Percentiles rank a stretch among this genome's conserved stretches.
Conservation (phyloP, 768 basidiomycete genomes). For the Lentinula raphanica region DNA sequence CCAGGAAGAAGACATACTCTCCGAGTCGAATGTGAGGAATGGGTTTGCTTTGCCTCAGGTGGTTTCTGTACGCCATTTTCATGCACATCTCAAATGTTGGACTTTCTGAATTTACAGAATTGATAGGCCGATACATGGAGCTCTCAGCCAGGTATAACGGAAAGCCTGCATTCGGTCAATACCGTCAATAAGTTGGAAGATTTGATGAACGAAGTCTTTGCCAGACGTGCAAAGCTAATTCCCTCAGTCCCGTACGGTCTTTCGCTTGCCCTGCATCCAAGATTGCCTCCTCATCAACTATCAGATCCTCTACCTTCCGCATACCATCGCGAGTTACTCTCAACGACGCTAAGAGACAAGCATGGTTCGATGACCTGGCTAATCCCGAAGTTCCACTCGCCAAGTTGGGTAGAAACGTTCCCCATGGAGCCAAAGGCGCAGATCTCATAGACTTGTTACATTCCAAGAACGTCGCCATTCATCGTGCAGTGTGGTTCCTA, state of each 20-base stretch:
- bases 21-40: constrained; percentile 57
- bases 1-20: constrained; percentile 72
- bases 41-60: constrained; percentile 52
- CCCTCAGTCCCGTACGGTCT: constrained; percentile 59
- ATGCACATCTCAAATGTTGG: neutral
- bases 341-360: constrained; percentile 71
- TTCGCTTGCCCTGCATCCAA: neutral
- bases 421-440: constrained; percentile 81
- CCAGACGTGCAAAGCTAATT: constrained; percentile 50
- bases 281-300: neutral
- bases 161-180: constrained; percentile 43
- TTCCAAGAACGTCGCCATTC: constrained; percentile 67
- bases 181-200: constrained; percentile 60
- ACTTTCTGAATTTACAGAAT: neutral
- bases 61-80: constrained; percentile 46
- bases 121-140: constrained; percentile 59
- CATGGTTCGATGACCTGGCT: constrained; percentile 82
- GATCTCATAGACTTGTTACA: constrained; percentile 80
- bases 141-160: constrained; percentile 48
- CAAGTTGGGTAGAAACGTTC: constrained; percentile 80
- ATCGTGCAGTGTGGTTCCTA: constrained; percentile 83
- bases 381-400: constrained; percentile 75
- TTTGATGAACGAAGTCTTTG: constrained; percentile 73
- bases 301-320: constrained; percentile 63
- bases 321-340: constrained; percentile 80